Evolutionary conservation across 208 protist species (phyloP).

Genomic region (Endotrypanum monterogeii): DNA sequence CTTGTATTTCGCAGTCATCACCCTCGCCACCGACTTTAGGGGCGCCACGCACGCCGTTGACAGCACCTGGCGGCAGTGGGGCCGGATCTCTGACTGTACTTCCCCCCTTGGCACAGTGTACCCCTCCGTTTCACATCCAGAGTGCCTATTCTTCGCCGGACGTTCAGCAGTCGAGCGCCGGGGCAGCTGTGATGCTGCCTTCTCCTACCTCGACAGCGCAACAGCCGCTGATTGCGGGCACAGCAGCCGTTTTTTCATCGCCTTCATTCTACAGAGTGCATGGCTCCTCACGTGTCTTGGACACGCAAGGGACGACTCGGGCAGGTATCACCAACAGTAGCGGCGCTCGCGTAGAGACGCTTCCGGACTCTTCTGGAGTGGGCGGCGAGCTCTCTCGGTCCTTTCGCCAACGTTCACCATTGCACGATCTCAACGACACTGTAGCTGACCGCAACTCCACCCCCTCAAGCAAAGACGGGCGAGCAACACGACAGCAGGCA

Average conservation of each 20-base stretch:
- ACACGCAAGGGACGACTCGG: not conserved
- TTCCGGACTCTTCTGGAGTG: constrained; percentile 6
- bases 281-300: not conserved
- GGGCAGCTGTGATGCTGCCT: not conserved
- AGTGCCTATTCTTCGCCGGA: not conserved
- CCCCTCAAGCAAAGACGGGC: constrained; percentile 5
- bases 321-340: not conserved
- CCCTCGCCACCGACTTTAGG: not conserved
- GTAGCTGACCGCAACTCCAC: constrained; percentile 13
- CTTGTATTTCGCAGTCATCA: not conserved
- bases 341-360: not conserved
- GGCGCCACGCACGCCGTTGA: not conserved
- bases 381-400: constrained; percentile 24
- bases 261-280: not conserved
- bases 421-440: not conserved
- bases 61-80: not conserved
- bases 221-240: not conserved
- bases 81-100: not conserved
- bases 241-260: not conserved
- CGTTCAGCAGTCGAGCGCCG: not conserved
- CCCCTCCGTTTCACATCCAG: not conserved
- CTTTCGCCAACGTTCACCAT: not conserved
- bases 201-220: constrained; percentile 2
- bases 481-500: not conserved
- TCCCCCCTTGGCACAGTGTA: not conserved